Evolutionary conservation across 179 eudicot genomes (phyloP), one percentile per base, ranked within the genome.

Genomic region (Patellifolia procumbens): DNA sequence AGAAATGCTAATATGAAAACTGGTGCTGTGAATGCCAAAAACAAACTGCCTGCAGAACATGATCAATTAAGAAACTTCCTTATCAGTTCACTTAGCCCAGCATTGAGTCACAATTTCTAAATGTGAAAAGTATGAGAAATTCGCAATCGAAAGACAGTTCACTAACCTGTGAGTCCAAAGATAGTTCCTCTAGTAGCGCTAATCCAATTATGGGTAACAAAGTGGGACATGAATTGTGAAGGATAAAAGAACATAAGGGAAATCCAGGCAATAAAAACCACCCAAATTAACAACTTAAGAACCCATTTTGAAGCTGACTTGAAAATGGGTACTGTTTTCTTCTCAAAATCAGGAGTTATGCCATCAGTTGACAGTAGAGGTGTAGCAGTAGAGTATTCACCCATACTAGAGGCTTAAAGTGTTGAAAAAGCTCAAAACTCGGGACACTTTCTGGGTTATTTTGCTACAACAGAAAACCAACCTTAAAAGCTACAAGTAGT

Each of bases 1-100:
- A 93, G 93, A 90, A 89, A 75, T 70, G 92, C 89, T 73, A 91
- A 83, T 74, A 90, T 60, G 48, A 93, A 76, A 65, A 93, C 81
- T 58, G 97, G 95, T 39, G 82, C 93, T 81, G 89, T 84, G 81
- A 82, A 88, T 37, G 82, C 37, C 73, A 86, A 65, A 79, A 91
- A 84, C 37, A 84, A 68, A 74, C 89, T 83, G 55, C 93, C 97
- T 91, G 92, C 89, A 88, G 45, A 58, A 63, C 55, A 29, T 69
- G 72, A 68, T 61, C 9, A 66, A 73, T 59, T 34, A 42, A 66
- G 12, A 77, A 70, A 43, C 48, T 61, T 67, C 32, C 4, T 35
- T 7, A 48, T 48, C 17, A 43, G 20, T 56, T 45, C 45, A 31
- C 55, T 66, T 13, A 37, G 15, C 7, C 53, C 20, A 3, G 7